Conservation (phyloP, 2,329 filamentous ascomycete species). For the Hypoxylon rubiginosum region DNA sequence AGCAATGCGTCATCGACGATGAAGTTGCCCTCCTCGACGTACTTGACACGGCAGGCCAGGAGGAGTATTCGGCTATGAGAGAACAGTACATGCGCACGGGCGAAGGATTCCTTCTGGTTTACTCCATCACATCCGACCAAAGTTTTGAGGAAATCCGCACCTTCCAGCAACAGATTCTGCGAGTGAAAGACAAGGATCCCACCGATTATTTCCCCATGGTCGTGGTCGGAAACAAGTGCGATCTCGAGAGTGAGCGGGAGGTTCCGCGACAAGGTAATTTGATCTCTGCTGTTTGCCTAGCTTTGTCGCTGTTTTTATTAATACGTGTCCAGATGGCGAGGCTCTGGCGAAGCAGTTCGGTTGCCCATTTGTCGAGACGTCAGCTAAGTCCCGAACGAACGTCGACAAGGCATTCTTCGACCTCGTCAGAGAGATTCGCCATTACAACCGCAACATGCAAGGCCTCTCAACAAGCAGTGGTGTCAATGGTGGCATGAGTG, state of each 20-base stretch:
- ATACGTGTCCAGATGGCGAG: slow-evolving; percentile 80
- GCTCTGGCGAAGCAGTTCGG: slow-evolving; percentile 86
- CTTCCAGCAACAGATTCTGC: slow-evolving; percentile 97
- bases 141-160: slow-evolving; percentile 99
- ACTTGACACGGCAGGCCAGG: slow-evolving; percentile 96
- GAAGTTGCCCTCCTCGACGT: slow-evolving; percentile 98
- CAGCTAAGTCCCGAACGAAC: slow-evolving; percentile 97
- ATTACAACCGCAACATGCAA: slow-evolving; percentile 98
- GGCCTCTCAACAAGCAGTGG: slow-evolving; percentile 82
- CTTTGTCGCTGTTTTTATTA: slow-evolving; percentile 37
- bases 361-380: slow-evolving; percentile 99
- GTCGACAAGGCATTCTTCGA: slow-evolving; percentile 99
- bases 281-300: neutral
- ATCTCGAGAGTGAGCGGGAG: slow-evolving; percentile 92
- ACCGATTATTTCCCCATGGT: slow-evolving; percentile 98
- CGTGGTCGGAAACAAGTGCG: slow-evolving; percentile 98
- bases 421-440: slow-evolving; percentile 96
- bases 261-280: slow-evolving; percentile 89
- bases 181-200: slow-evolving; percentile 90
- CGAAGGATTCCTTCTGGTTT: slow-evolving; percentile 96
- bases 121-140: slow-evolving; percentile 97
- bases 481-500: slow-evolving; percentile 71
- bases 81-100: slow-evolving; percentile 99
- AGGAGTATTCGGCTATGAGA: slow-evolving; percentile 99
- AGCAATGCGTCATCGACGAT: slow-evolving; percentile 99